A percentile compares a stretch with the other conserved stretches of the same genome.
phyloP scores from a whole-genome alignment of 2,329 filamentous ascomycete species.

The Stenocarpella maydis region DNA sequence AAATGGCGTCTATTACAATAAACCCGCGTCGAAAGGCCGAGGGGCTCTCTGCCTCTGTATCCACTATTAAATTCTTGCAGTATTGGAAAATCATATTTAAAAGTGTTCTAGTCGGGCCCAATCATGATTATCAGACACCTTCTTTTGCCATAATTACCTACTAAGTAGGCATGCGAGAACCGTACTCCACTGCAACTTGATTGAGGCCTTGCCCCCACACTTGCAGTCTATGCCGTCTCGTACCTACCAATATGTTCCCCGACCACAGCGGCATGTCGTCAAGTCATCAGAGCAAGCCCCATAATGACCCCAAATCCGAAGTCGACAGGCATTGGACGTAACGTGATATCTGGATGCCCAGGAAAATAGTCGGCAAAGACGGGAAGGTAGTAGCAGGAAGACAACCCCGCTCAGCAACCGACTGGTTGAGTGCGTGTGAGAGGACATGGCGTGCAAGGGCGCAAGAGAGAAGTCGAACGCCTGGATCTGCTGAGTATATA shows the following conservation, averaged over 20 bases:
- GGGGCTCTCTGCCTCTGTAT: no score
- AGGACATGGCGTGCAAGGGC: not conserved
- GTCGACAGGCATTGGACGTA: not conserved
- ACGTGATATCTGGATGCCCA: constrained; percentile 21
- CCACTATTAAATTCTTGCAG: no score
- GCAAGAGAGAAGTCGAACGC: not conserved
- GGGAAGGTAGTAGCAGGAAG: constrained; percentile 12
- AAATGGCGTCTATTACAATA: not conserved
- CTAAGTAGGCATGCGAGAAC: not conserved
- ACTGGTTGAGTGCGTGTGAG: not conserved
- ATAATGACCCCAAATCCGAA: constrained; percentile 10
- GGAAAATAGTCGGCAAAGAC: constrained; percentile 1
- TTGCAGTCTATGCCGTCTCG: not conserved
- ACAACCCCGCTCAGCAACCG: constrained; percentile 1
- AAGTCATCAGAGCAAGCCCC: not conserved
- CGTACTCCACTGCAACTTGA: not conserved
- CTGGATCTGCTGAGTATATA: not conserved
- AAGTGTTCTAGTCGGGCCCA: not conserved
- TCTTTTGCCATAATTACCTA: not conserved
- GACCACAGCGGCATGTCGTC: not conserved
- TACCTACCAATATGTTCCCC: not conserved
- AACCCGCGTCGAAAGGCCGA: not conserved
- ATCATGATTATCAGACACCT: no score
- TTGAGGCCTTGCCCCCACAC: not conserved
- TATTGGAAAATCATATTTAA: no score